phyloP scores from a whole-genome alignment of 495 filamentous ascomycete genomes.

The Trypethelium eluteriae region DNA sequence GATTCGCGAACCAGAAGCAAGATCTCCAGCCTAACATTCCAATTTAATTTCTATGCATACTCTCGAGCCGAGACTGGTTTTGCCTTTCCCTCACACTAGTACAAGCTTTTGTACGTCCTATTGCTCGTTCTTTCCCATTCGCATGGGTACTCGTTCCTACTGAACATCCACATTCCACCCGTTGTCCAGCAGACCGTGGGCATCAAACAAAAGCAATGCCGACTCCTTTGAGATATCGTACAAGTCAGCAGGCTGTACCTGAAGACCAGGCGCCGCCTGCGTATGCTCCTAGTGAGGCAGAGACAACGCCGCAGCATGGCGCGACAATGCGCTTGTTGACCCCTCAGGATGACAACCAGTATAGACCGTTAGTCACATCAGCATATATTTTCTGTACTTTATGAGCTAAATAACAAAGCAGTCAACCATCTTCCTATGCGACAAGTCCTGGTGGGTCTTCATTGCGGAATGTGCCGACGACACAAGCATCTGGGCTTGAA shows the following conservation, averaged over 20 bases:
- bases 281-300: slow-evolving; percentile 24
- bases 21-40: neutral
- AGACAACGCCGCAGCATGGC: slow-evolving; percentile 37
- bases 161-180: slow-evolving; percentile 21
- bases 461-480: slow-evolving; percentile 19
- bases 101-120: neutral
- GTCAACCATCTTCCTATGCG: slow-evolving; percentile 8
- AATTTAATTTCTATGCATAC: neutral
- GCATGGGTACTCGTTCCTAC: slow-evolving; percentile 8
- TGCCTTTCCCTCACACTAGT: neutral
- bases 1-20: slow-evolving; percentile 1
- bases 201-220: slow-evolving; percentile 8
- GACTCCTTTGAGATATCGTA: slow-evolving; percentile 12
- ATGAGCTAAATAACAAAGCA: slow-evolving; percentile 1
- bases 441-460: slow-evolving; percentile 12
- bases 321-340: slow-evolving; percentile 57
- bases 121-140: neutral
- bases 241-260: slow-evolving; percentile 18
- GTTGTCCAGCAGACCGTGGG: slow-evolving; percentile 14
- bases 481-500: slow-evolving; percentile 17
- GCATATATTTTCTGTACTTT: slow-evolving; percentile 23
- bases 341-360: slow-evolving; percentile 43
- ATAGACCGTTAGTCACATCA: slow-evolving; percentile 39
- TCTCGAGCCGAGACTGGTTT: neutral
- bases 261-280: slow-evolving; percentile 20